Evolutionary conservation across 345 rosid species (phyloP).

Genomic region (Hibiscus syriacus): DNA sequence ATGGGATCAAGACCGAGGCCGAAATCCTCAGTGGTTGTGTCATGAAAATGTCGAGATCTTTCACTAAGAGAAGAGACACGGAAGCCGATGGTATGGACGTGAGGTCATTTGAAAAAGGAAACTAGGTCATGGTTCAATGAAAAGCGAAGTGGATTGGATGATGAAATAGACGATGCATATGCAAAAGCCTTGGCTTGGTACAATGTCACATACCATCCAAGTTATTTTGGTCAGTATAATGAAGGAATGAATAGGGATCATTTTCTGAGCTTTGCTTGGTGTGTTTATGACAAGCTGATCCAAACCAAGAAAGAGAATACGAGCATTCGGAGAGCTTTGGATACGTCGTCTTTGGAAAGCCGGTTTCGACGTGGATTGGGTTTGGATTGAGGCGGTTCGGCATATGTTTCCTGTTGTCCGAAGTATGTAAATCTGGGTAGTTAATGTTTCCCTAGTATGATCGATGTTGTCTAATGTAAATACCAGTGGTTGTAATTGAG

Average conservation of each 20-base stretch:
- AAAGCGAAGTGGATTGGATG: background rate
- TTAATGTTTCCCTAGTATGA: background rate
- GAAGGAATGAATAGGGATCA: constrained; percentile 20
- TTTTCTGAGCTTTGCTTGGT: constrained; percentile 37
- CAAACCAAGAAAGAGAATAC: constrained; percentile 14
- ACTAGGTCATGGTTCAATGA: constrained; percentile 38
- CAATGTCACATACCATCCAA: constrained; percentile 31
- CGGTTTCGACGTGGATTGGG: background rate
- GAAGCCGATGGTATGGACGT: constrained; percentile 29
- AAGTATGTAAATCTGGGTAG: background rate
- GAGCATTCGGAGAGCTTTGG: background rate
- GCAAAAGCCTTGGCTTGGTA: constrained; percentile 49
- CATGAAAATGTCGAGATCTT: constrained; percentile 37
- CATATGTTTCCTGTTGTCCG: background rate
- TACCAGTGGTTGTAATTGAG: no score
- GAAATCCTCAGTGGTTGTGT: constrained; percentile 49
- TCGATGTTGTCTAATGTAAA: no score
- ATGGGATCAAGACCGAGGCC: constrained; percentile 45
- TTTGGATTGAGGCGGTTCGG: background rate
- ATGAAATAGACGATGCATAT: constrained; percentile 11
- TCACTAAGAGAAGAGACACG: constrained; percentile 31
- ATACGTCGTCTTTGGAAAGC: background rate
- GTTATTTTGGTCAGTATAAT: constrained; percentile 21
- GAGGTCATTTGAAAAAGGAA: constrained; percentile 36
- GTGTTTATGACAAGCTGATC: constrained; percentile 28